A percentile compares a stretch with the other conserved stretches of the same genome.
Evolutionary conservation across 179 eudicot genomes (phyloP).

Genomic region (Sideroxylon spinosum): DNA sequence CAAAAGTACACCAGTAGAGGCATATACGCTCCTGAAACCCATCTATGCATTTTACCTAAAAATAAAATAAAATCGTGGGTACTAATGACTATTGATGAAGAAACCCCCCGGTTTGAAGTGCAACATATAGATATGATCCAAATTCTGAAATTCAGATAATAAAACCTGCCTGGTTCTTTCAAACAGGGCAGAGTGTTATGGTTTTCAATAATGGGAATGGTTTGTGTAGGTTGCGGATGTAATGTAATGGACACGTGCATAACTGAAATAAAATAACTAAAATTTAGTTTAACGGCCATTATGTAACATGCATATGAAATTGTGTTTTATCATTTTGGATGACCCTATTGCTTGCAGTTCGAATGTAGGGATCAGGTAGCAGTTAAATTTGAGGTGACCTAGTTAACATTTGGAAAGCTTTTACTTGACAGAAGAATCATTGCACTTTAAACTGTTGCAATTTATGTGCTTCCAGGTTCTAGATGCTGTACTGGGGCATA

Average conservation of each 20-base stretch:
- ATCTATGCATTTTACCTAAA: not conserved
- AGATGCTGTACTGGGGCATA: slow-evolving; percentile 74
- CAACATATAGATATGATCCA: not conserved
- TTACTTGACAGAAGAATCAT: not conserved
- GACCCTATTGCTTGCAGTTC: not conserved
- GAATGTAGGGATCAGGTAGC: not conserved
- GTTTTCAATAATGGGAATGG: no score
- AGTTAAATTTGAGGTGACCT: not conserved
- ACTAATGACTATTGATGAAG: not conserved
- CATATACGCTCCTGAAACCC: not conserved
- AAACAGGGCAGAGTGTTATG: not conserved
- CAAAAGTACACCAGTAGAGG: not conserved
- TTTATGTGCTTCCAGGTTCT: slow-evolving; percentile 47
- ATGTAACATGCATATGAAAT: not conserved
- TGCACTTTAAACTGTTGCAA: not conserved
- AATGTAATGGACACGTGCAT: no score
- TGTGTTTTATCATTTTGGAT: not conserved
- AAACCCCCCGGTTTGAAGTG: not conserved
- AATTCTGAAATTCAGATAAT: not conserved
- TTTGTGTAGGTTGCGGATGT: no score
- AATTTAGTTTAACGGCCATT: no score
- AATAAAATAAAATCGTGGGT: not conserved
- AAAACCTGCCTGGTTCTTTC: not conserved
- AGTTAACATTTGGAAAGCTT: not conserved
- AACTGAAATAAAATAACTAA: no score